Evolutionary conservation across 2,329 filamentous ascomycete species (phyloP).

Genomic region (Lasiodiplodia sp.): DNA sequence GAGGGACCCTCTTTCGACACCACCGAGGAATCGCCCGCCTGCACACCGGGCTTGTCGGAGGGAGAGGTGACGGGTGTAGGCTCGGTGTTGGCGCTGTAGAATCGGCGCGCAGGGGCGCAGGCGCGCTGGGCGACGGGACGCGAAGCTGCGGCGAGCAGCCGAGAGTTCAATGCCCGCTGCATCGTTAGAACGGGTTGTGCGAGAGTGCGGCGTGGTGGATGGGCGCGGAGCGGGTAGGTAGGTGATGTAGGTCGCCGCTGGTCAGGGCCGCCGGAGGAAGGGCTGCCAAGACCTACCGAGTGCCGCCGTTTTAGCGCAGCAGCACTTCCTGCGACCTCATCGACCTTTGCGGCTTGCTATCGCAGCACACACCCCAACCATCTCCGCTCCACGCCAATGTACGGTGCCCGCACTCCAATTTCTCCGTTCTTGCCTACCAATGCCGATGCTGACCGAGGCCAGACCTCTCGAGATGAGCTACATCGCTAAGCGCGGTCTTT

Average conservation of each 20-base stretch:
- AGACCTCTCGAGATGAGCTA: constrained; percentile 81
- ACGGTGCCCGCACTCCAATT: constrained; percentile 16
- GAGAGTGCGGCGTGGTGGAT: constrained; percentile 17
- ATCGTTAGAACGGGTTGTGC: constrained; percentile 8
- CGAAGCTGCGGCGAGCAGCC: constrained; percentile 46
- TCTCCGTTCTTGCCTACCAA: not conserved
- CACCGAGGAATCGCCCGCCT: constrained; percentile 54
- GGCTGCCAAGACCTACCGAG: constrained; percentile 14
- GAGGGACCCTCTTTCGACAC: constrained; percentile 59
- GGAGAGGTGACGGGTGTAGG: constrained; percentile 42
- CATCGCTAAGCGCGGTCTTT: constrained; percentile 88
- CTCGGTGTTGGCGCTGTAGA: constrained; percentile 39
- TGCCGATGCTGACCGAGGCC: constrained; percentile 41
- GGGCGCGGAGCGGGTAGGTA: constrained; percentile 1
- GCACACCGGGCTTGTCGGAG: constrained; percentile 46
- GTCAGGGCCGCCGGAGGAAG: constrained; percentile 3
- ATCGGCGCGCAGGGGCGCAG: constrained; percentile 40
- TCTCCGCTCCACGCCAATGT: constrained; percentile 30
- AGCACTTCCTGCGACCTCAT: constrained; percentile 29
- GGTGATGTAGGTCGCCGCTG: constrained; percentile 24
- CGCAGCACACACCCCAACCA: constrained; percentile 27
- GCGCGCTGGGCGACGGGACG: constrained; percentile 38
- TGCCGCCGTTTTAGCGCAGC: constrained; percentile 23
- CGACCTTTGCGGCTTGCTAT: constrained; percentile 27
- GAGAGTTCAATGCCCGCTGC: constrained; percentile 45